These are phyloP conservation scores for Kodamaea anthophila DNA, from an alignment of 1,139 yeast genomes.

Conservation along the genomic window DNA sequence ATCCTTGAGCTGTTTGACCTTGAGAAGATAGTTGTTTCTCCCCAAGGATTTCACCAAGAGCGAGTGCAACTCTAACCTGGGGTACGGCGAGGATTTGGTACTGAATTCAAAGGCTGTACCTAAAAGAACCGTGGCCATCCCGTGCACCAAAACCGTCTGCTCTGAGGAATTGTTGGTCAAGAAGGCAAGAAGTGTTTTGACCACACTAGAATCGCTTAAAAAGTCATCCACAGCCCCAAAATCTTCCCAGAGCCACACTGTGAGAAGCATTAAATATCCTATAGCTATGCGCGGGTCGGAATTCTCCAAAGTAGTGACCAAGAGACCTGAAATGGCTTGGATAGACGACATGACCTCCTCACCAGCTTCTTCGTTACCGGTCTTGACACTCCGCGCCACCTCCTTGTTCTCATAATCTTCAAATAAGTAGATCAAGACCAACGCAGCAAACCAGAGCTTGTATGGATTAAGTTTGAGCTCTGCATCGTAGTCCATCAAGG, in stretches of 20 bases:
- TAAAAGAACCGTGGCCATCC: slow-evolving; percentile 64
- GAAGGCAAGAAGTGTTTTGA: slow-evolving; percentile 64
- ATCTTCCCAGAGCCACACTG: slow-evolving; percentile 77
- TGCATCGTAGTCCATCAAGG: slow-evolving; percentile 73
- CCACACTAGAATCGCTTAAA: slow-evolving; percentile 56
- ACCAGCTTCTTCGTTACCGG: slow-evolving; percentile 62
- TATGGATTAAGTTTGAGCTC: slow-evolving; percentile 78
- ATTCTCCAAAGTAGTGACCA: slow-evolving; percentile 58
- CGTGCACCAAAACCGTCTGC: slow-evolving; percentile 58
- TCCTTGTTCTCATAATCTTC: slow-evolving; percentile 51
- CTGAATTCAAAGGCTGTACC: slow-evolving; percentile 85
- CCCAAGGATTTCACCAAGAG: slow-evolving; percentile 70
- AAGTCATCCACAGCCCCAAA: slow-evolving; percentile 71
- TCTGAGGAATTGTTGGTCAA: slow-evolving; percentile 58
- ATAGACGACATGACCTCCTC: slow-evolving; percentile 73
- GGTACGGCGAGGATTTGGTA: slow-evolving; percentile 60
- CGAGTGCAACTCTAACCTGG: slow-evolving; percentile 58
- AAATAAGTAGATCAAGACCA: slow-evolving; percentile 57
- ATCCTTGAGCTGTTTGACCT: slow-evolving; percentile 68
- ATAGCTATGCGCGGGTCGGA: slow-evolving; percentile 73
- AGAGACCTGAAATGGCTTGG: slow-evolving; percentile 73
- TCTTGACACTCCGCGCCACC: slow-evolving; percentile 46
- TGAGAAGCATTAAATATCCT: slow-evolving; percentile 71
- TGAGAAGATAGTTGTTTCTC: slow-evolving; percentile 68
- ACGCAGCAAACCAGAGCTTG: slow-evolving; percentile 78